These are phyloP conservation scores for Protoeuglena noctilucae DNA, from an alignment of 139 green algal species.

Conservation along the genomic window DNA sequence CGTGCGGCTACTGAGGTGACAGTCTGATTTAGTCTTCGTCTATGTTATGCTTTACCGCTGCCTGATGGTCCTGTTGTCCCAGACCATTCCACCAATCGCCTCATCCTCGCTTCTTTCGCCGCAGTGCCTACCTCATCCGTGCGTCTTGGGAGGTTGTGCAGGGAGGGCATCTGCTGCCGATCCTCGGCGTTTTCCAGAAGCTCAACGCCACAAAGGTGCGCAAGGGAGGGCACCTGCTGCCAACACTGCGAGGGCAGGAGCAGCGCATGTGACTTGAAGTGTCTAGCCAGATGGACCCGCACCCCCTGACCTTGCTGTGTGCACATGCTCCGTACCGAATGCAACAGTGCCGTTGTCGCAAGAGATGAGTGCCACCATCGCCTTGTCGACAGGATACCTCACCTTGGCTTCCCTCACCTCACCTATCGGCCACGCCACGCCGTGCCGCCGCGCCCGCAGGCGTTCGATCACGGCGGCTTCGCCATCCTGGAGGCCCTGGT, in stretches of 20 bases:
- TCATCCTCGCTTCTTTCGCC: background rate
- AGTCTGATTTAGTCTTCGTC: background rate
- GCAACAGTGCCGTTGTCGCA: background rate
- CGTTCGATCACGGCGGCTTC: slow-evolving; percentile 84
- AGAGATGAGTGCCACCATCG: slow-evolving; percentile 59
- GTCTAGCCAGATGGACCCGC: slow-evolving; percentile 60
- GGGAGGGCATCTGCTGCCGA: background rate
- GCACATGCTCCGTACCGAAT: slow-evolving; percentile 31
- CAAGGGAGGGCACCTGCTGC: too few species aligned
- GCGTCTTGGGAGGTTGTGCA: background rate
- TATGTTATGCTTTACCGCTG: background rate
- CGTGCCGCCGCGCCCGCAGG: slow-evolving; percentile 48
- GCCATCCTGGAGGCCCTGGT: slow-evolving; percentile 68
- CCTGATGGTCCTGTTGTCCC: slow-evolving; percentile 1
- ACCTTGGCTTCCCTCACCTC: too few species aligned
- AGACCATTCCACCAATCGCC: background rate
- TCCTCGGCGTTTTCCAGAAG: slow-evolving; percentile 4
- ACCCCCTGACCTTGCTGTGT: slow-evolving; percentile 31
- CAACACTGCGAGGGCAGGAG: too few species aligned
- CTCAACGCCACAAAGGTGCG: slow-evolving; percentile 61
- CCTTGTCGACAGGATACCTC: slow-evolving; percentile 92
- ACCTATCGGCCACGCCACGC: too few species aligned
- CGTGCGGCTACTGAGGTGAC: slow-evolving; percentile 49
- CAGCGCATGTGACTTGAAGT: too few species aligned
- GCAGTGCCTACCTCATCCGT: background rate